Percentiles rank a stretch among this genome's conserved stretches.
Conservation (phyloP, 139 green algal genomes). For the Nannochloris sp. region DNA sequence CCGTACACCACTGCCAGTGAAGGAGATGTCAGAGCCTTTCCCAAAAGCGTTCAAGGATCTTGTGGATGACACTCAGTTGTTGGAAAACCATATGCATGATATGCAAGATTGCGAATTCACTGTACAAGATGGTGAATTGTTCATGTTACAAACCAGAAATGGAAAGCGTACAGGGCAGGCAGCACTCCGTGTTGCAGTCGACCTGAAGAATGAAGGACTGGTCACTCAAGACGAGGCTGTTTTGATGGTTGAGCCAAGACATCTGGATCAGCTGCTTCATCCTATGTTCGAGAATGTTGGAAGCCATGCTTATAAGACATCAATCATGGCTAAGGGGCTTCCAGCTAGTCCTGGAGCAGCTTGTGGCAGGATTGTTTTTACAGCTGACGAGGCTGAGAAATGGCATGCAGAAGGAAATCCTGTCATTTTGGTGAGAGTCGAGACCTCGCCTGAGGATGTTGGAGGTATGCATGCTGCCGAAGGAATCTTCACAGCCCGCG, state of each 20-base stretch:
- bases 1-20: slow-evolving; percentile 70
- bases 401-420: slow-evolving; percentile 38
- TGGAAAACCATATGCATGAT: slow-evolving; percentile 78
- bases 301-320: slow-evolving; percentile 38
- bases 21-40: slow-evolving; percentile 54
- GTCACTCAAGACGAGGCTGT: slow-evolving; percentile 46
- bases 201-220: slow-evolving; percentile 58
- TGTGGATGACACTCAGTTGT: slow-evolving; percentile 45
- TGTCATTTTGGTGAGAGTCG: slow-evolving; percentile 61
- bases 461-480: slow-evolving; percentile 76
- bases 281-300: slow-evolving; percentile 56
- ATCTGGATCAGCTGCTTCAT: slow-evolving; percentile 86
- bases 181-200: slow-evolving; percentile 68
- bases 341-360: slow-evolving; percentile 74
- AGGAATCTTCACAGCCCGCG: slow-evolving; percentile 74
- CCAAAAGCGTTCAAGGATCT: slow-evolving; percentile 69
- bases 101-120: slow-evolving; percentile 93
- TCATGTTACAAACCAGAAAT: slow-evolving; percentile 80
- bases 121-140: slow-evolving; percentile 72
- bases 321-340: slow-evolving; percentile 65
- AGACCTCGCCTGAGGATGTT: slow-evolving; percentile 82
- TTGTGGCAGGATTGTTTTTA: slow-evolving; percentile 76
- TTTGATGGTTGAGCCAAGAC: slow-evolving; percentile 70
- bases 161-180: slow-evolving; percentile 78
- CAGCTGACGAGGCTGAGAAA: slow-evolving; percentile 64